These are phyloP conservation scores for Citrus australasica DNA, from an alignment of 345 rosid species.

Conservation along the genomic window DNA sequence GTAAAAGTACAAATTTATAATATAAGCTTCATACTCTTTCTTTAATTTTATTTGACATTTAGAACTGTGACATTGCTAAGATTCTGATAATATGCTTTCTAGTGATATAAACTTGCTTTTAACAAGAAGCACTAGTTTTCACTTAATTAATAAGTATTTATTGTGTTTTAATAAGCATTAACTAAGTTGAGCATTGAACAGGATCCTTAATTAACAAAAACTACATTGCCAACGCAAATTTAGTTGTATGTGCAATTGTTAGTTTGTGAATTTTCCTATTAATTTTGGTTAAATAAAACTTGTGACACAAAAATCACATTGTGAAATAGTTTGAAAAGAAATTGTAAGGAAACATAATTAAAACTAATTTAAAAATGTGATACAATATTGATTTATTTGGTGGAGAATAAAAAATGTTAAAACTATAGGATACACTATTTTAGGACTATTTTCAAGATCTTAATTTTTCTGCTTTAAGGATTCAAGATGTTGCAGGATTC, in stretches of 20 bases:
- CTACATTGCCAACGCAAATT: too few species aligned
- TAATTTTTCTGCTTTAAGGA: not conserved
- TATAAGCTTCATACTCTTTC: too few species aligned
- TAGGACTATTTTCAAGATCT: conserved; percentile 10
- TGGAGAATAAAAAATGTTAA: not conserved
- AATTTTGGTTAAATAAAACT: too few species aligned
- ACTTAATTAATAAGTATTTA: not conserved
- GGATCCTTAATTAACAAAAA: too few species aligned
- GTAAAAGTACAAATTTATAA: too few species aligned
- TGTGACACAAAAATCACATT: too few species aligned
- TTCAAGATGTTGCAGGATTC: conserved; percentile 45
- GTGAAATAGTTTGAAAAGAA: too few species aligned
- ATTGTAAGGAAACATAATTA: not conserved
- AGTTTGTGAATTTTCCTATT: too few species aligned
- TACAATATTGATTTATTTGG: not conserved
- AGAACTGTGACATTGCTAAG: too few species aligned
- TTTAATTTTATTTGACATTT: too few species aligned
- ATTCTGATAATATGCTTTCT: not conserved
- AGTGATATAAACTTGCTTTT: not conserved
- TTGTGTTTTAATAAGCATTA: not conserved
- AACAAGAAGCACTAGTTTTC: not conserved
- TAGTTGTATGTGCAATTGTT: too few species aligned
- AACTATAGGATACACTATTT: not conserved
- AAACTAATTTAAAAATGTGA: not conserved
- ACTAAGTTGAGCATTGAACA: not conserved